phyloP scores from a whole-genome alignment of 345 rosid species.

The Camelina sativa region DNA sequence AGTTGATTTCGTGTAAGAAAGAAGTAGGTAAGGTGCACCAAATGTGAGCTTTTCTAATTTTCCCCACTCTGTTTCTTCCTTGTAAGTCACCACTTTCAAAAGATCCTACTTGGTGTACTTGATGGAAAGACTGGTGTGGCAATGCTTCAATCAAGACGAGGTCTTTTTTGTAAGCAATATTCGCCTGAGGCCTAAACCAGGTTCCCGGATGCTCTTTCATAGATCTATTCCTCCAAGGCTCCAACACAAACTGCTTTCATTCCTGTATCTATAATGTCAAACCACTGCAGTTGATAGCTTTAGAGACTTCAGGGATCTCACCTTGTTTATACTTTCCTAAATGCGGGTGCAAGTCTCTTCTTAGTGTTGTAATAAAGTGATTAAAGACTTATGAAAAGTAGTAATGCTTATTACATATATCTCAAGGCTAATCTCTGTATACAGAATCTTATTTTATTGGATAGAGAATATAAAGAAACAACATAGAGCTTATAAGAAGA shows the following conservation, averaged over 20 bases:
- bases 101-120: background rate
- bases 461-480: constrained; percentile 20
- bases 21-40: background rate
- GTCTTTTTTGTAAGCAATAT: background rate
- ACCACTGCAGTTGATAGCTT: background rate
- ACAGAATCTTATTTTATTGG: constrained; percentile 28
- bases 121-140: no score
- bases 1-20: no score
- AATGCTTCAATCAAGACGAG: background rate
- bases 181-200: background rate
- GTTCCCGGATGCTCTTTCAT: background rate
- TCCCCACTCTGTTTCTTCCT: background rate
- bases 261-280: background rate
- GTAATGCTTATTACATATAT: constrained; percentile 5
- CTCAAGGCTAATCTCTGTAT: constrained; percentile 8
- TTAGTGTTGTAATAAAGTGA: background rate
- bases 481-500: background rate
- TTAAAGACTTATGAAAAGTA: background rate
- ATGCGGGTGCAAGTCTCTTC: background rate
- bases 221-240: background rate
- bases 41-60: background rate
- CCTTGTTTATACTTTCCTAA: background rate
- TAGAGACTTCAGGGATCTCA: background rate
- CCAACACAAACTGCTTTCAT: background rate
- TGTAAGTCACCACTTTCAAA: background rate